Base-by-base conservation (phyloP, 257 asterid genomes). In the Parsonsia alboflavescens region DNA sequence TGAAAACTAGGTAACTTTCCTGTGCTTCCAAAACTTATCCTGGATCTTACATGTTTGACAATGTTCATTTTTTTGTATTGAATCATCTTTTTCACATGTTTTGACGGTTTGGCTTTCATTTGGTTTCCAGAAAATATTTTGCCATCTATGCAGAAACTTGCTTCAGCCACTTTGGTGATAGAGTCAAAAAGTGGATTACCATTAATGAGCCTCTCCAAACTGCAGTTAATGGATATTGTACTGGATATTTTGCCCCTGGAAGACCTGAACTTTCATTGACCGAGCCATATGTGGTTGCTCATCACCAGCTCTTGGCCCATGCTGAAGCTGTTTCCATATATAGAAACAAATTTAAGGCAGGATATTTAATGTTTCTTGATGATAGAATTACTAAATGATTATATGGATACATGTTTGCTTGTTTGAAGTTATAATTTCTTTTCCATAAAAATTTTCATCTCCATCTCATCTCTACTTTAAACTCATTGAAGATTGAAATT, bases 121-220 rank as follows among this genome's bases (percentile, higher is more conserved):
- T 73, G 54, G 75, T 58, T 36, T 45, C 78, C 83, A 85, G 91
- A 58, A 85, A 87, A 79, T 78, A 79, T 84, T 85, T 87, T 78
- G 87, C 80, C 75, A 75, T 83, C 74, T 85, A 83, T 82, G 89
- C 92, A 57, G 88, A 87, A 70, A 73, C 88, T 61, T 85, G 92
- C 72, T 87, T 87, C 77, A 78, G 80, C 46, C 73, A 73, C 78
- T 87, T 87, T 22, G 89, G 92, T 24, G 86, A 87, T 79, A 82
- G 87, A 83, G 88, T 87, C 67, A 87, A 85, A 80, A 84, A 73
- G 73, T 87, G 92, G 92, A 79, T 82, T 73, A 83, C 92, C 44
- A 78, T 87, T 58, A 87, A 87, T 39, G 92, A 82, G 85, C 92
- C 92, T 71, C 87, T 79, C 73, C 86, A 84, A 78, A 83, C 87